Evolutionary conservation across 1,284 basidiomycete genomes (phyloP).

Genomic region (Tilletia walkeri): DNA sequence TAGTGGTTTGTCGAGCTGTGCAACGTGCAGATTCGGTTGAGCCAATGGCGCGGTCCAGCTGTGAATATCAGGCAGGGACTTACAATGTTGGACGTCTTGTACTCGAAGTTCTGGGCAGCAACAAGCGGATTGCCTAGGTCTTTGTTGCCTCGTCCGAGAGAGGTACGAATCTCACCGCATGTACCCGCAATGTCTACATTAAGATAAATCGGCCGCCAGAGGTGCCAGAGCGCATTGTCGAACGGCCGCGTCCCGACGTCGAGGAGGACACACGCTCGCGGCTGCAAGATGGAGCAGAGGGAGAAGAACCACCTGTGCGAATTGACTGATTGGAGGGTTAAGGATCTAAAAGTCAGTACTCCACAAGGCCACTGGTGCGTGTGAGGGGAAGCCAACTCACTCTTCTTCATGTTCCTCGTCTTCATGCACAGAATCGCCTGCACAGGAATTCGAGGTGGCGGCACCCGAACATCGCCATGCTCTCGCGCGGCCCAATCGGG

Average conservation of each 20-base stretch:
- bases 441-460: conserved; percentile 18
- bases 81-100: conserved; percentile 19
- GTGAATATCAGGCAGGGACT: not conserved
- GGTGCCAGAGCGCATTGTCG: conserved; percentile 21
- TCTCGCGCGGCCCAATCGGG: conserved; percentile 20
- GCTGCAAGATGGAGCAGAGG: conserved; percentile 22
- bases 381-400: not conserved
- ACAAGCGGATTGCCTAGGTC: conserved; percentile 19
- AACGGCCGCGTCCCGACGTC: conserved; percentile 19
- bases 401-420: conserved; percentile 21
- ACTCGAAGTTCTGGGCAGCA: conserved; percentile 22
- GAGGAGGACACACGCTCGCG: conserved; percentile 9
- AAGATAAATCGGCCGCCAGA: conserved; percentile 19
- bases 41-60: not conserved
- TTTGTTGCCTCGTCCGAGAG: conserved; percentile 1
- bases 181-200: conserved; percentile 13
- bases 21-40: too few relatives aligned
- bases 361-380: not conserved
- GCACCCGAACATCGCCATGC: not conserved
- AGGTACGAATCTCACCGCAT: conserved; percentile 18
- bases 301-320: conserved; percentile 22
- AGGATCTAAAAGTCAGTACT: not conserved
- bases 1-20: conserved; percentile 19
- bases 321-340: not conserved
- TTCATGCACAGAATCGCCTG: conserved; percentile 21